A percentile compares a stretch with the other conserved stretches of the same genome.
phyloP scores from a whole-genome alignment of 306 rosid genomes.

The Hippophae gyantsensis region DNA sequence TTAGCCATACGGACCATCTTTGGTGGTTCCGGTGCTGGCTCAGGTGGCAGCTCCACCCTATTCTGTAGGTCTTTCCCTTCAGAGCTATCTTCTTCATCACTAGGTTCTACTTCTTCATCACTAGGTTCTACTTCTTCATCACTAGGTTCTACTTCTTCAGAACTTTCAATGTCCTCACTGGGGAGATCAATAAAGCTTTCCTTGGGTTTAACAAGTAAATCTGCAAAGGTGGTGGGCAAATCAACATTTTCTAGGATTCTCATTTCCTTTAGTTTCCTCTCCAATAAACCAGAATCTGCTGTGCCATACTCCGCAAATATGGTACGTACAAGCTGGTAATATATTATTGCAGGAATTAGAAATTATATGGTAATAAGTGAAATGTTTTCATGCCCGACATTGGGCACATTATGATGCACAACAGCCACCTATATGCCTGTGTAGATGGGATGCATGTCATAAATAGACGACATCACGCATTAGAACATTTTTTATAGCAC shows the following conservation, averaged over 20 bases:
- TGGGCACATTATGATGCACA: too few relatives aligned
- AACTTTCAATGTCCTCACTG: conserved; percentile 29
- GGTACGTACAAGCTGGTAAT: conserved; percentile 59
- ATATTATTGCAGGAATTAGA: conserved; percentile 24
- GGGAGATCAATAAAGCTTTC: conserved; percentile 23
- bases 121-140: conserved; percentile 12
- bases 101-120: conserved; percentile 17
- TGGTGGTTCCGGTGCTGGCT: conserved; percentile 61
- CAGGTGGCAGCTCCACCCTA: conserved; percentile 39
- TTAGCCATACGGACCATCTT: conserved; percentile 96
- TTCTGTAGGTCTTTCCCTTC: conserved; percentile 28
- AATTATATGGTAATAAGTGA: conserved; percentile 10
- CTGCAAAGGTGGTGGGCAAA: conserved; percentile 55
- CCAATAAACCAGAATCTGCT: conserved; percentile 45
- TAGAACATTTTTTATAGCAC: too few relatives aligned
- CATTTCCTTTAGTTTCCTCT: conserved; percentile 72
- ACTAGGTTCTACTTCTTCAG: conserved; percentile 17
- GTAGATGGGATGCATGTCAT: too few relatives aligned
- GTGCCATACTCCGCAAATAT: conserved; percentile 69
- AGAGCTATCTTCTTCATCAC: conserved; percentile 28
- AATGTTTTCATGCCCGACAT: not conserved
- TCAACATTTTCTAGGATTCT: conserved; percentile 91
- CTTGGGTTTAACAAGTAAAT: conserved; percentile 45
- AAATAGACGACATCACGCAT: too few relatives aligned
- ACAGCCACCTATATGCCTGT: too few relatives aligned